Evolutionary conservation across 2,329 filamentous ascomycete genomes (phyloP).

Genomic region (Colletotrichum coccodes): DNA sequence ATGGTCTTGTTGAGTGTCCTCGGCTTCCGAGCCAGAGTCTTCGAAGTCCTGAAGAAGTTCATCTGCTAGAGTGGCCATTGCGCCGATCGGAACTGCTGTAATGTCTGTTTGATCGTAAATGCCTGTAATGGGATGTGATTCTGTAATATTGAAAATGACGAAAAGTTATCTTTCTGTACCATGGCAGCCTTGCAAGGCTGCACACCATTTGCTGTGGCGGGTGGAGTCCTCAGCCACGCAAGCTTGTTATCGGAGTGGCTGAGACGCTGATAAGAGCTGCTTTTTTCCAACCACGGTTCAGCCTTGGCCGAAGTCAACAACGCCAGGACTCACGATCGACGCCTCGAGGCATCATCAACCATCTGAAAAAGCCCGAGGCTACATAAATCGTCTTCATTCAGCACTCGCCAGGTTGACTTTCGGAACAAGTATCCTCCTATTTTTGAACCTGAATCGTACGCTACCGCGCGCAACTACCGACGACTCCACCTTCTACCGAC

Average conservation of each 20-base stretch:
- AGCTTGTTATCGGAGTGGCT: slow-evolving; percentile 14
- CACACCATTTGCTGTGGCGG: background rate
- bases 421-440: background rate
- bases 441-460: background rate
- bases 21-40: slow-evolving; percentile 82
- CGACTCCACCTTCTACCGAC: background rate
- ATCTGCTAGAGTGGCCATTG: slow-evolving; percentile 91
- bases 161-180: background rate
- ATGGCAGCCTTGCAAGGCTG: slow-evolving; percentile 20
- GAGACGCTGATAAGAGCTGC: slow-evolving; percentile 5
- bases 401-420: too few species aligned
- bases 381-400: background rate
- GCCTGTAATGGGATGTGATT: background rate
- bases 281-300: slow-evolving; percentile 11
- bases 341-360: background rate
- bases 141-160: background rate
- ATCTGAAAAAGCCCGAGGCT: background rate
- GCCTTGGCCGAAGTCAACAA: background rate
- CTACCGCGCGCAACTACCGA: background rate
- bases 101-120: background rate
- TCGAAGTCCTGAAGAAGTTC: slow-evolving; percentile 94
- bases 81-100: slow-evolving; percentile 24
- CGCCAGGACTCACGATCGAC: background rate
- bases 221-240: background rate
- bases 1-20: slow-evolving; percentile 66